These are phyloP conservation scores for Aspergillus sergii DNA, from an alignment of 2,329 filamentous ascomycete genomes.

Conservation along the genomic window DNA sequence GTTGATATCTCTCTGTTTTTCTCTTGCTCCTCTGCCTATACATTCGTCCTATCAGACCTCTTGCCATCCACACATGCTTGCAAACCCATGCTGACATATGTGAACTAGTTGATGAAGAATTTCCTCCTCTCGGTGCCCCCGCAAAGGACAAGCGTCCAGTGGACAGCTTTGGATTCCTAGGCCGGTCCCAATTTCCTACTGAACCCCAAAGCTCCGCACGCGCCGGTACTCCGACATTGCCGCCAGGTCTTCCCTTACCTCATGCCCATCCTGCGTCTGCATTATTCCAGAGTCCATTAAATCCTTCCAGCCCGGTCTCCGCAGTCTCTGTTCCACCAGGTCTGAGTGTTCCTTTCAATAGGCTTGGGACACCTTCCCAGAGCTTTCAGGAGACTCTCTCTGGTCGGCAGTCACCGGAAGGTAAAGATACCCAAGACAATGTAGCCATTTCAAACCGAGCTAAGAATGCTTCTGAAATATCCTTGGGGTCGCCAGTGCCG, in stretches of 20 bases:
- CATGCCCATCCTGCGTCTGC: conserved; percentile 42
- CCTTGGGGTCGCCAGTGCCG: conserved; percentile 45
- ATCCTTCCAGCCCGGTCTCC: conserved; percentile 33
- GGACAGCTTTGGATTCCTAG: conserved; percentile 40
- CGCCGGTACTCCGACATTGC: conserved; percentile 42
- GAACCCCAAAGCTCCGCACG: conserved; percentile 34
- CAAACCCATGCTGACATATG: conserved; percentile 30
- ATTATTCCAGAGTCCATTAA: conserved; percentile 34
- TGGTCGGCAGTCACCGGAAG: conserved; percentile 31
- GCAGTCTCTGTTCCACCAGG: conserved; percentile 34
- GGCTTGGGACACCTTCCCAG: conserved; percentile 34
- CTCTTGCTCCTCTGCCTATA: conserved; percentile 9
- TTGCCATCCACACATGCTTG: conserved; percentile 10
- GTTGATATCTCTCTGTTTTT: neutral
- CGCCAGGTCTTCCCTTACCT: conserved; percentile 46
- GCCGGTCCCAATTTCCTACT: conserved; percentile 35
- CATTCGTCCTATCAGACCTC: conserved; percentile 5
- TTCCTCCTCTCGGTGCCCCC: conserved; percentile 47
- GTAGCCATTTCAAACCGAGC: conserved; percentile 25
- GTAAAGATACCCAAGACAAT: conserved; percentile 23
- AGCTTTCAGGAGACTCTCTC: conserved; percentile 27
- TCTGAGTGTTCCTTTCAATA: conserved; percentile 26
- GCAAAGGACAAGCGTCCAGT: conserved; percentile 39
- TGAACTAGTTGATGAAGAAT: conserved; percentile 48
- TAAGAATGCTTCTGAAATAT: conserved; percentile 41